phyloP scores from a whole-genome alignment of 2,329 filamentous ascomycete species.

The Xylaria sp. region DNA sequence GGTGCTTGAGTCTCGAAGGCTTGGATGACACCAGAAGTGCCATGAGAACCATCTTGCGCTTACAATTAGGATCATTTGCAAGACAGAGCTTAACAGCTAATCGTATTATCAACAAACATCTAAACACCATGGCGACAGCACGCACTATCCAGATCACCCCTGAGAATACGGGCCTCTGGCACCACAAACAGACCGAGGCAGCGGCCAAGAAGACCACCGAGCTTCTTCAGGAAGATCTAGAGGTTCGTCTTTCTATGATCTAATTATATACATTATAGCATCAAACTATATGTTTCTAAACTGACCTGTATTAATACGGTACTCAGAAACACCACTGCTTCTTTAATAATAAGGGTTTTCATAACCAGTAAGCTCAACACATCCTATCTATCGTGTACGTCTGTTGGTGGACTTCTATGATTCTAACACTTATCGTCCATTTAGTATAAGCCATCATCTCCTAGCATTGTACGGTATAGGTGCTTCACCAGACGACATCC shows the following conservation, averaged over 20 bases:
- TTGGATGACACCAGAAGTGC: background rate
- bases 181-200: slow-evolving; percentile 62
- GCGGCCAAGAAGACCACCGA: slow-evolving; percentile 72
- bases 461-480: slow-evolving; percentile 81
- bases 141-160: slow-evolving; percentile 61
- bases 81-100: slow-evolving; percentile 23
- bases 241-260: slow-evolving; percentile 52
- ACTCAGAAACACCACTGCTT: slow-evolving; percentile 75
- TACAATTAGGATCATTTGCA: slow-evolving; percentile 4
- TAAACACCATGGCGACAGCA: slow-evolving; percentile 58
- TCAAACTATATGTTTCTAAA: background rate
- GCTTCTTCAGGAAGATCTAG: slow-evolving; percentile 80
- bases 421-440: slow-evolving; percentile 24
- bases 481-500: slow-evolving; percentile 69
- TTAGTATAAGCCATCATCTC: slow-evolving; percentile 75
- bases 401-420: background rate
- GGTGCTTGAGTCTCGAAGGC: background rate
- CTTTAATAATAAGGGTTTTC: slow-evolving; percentile 80
- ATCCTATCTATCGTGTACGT: background rate
- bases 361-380: slow-evolving; percentile 74
- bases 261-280: background rate
- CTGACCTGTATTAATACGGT: background rate
- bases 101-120: slow-evolving; percentile 15
- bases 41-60: slow-evolving; percentile 5
- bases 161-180: slow-evolving; percentile 63